Percentiles rank a stretch among this genome's conserved stretches.
Evolutionary conservation across 1,139 yeast species (phyloP).

Genomic region (Debaryomycetaceae sp.): DNA sequence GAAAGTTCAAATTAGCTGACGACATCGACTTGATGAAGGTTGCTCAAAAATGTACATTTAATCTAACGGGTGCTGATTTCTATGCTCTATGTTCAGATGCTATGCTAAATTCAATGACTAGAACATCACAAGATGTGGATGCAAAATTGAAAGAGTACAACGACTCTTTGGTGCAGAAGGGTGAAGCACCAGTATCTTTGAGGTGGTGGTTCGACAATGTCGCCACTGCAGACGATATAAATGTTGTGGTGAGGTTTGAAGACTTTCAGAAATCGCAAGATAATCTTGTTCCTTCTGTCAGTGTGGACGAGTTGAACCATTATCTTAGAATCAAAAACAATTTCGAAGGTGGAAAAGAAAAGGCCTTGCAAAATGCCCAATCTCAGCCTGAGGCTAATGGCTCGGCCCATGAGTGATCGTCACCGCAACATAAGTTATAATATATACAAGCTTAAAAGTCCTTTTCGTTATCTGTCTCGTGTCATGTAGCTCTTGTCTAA

Average conservation of each 20-base stretch:
- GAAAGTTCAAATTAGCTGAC: constrained; percentile 68
- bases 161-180: constrained; percentile 19
- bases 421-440: too few species aligned
- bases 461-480: constrained; percentile 9
- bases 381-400: not conserved
- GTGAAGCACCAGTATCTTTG: constrained; percentile 48
- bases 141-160: constrained; percentile 56
- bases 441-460: too few species aligned
- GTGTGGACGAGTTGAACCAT: constrained; percentile 81
- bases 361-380: constrained; percentile 13
- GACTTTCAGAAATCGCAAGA: constrained; percentile 76
- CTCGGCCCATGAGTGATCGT: not conserved
- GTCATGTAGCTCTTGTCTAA: constrained; percentile 55
- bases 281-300: constrained; percentile 79
- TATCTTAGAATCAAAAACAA: constrained; percentile 72
- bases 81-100: constrained; percentile 95
- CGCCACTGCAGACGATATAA: constrained; percentile 64
- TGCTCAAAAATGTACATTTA: constrained; percentile 76
- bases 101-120: constrained; percentile 91
- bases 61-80: constrained; percentile 96
- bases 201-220: constrained; percentile 92
- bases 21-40: constrained; percentile 59
- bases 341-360: constrained; percentile 61
- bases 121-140: constrained; percentile 79
- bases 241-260: constrained; percentile 62